A percentile compares a stretch with the other conserved stretches of the same genome.
These are phyloP conservation scores for Triticum monococcum DNA, from an alignment of 176 grass and related monocot species.

Conservation along the genomic window DNA sequence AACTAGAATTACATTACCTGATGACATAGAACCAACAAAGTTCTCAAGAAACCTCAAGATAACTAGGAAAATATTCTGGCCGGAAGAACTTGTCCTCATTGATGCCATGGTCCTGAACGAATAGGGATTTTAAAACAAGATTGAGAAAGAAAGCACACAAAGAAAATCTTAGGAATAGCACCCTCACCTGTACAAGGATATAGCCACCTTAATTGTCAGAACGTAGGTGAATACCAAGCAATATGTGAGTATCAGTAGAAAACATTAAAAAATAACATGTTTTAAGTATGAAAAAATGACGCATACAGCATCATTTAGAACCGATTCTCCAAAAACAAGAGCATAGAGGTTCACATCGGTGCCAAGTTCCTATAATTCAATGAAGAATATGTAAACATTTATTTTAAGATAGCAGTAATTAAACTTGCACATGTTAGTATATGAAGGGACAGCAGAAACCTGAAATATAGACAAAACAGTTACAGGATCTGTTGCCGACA, in stretches of 20 bases:
- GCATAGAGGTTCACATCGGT: slow-evolving; percentile 93
- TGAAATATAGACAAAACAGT: slow-evolving; percentile 98
- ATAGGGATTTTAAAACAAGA: slow-evolving; percentile 18
- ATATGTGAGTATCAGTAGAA: slow-evolving; percentile 29
- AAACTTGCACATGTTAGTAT: slow-evolving; percentile 8
- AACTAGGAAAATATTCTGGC: slow-evolving; percentile 49
- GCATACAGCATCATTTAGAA: slow-evolving; percentile 92
- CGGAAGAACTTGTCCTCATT: slow-evolving; percentile 51
- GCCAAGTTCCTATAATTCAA: slow-evolving; percentile 73
- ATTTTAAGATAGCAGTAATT: not conserved
- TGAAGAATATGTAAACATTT: slow-evolving; percentile 3
- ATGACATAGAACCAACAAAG: slow-evolving; percentile 73
- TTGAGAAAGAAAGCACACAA: not conserved
- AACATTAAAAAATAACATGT: slow-evolving; percentile 15
- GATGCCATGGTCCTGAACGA: slow-evolving; percentile 59
- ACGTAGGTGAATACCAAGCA: slow-evolving; percentile 24
- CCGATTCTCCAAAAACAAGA: slow-evolving; percentile 92
- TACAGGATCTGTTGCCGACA: slow-evolving; percentile 97
- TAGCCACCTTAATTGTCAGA: slow-evolving; percentile 75
- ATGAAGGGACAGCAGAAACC: slow-evolving; percentile 42
- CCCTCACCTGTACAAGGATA: slow-evolving; percentile 90
- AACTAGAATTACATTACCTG: slow-evolving; percentile 38
- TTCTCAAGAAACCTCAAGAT: slow-evolving; percentile 70
- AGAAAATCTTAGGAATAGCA: not conserved
- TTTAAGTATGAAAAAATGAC: slow-evolving; percentile 5